Evolutionary conservation across 805 yeast genomes (phyloP).

Genomic region (Pachysolen tannophilus): DNA sequence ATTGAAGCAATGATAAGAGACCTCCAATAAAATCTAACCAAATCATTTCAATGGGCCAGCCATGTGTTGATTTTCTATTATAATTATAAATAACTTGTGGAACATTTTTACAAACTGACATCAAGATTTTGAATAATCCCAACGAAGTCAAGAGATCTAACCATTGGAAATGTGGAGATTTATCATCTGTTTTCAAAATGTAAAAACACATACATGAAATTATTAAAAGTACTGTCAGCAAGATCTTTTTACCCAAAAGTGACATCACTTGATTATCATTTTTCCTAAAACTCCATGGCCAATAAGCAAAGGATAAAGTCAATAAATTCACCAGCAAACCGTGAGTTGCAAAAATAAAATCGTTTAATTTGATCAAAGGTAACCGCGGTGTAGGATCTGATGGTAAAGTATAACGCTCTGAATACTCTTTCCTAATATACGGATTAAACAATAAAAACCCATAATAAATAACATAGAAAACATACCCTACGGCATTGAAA

Average conservation of each 20-base stretch:
- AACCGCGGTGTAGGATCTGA: conserved; percentile 8
- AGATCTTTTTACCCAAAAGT: conserved; percentile 12
- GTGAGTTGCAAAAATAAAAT: conserved; percentile 23
- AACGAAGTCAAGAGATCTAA: conserved; percentile 23
- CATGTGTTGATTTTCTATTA: conserved; percentile 26
- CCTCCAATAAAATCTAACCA: conserved; percentile 26
- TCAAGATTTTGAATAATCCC: conserved; percentile 23
- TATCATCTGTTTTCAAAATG: conserved; percentile 13
- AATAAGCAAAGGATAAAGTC: conserved; percentile 23
- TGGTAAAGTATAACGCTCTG: conserved; percentile 16
- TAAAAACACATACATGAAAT: conserved; percentile 7
- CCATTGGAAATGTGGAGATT: conserved; percentile 18
- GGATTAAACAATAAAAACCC: conserved; percentile 15
- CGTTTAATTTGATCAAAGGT: conserved; percentile 24
- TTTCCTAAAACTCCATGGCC: conserved; percentile 23
- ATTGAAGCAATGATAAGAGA: conserved; percentile 20
- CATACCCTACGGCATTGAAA: conserved; percentile 25
- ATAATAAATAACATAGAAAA: conserved; percentile 22
- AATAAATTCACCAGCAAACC: conserved; percentile 19
- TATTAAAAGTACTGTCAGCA: conserved; percentile 12
- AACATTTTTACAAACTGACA: conserved; percentile 27
- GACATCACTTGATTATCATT: conserved; percentile 23
- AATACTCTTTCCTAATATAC: conserved; percentile 20
- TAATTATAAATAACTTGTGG: conserved; percentile 26
- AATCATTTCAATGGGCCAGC: conserved; percentile 28